Conservation (phyloP, 441 rosid species). For the Flueggea neowawraea region DNA sequence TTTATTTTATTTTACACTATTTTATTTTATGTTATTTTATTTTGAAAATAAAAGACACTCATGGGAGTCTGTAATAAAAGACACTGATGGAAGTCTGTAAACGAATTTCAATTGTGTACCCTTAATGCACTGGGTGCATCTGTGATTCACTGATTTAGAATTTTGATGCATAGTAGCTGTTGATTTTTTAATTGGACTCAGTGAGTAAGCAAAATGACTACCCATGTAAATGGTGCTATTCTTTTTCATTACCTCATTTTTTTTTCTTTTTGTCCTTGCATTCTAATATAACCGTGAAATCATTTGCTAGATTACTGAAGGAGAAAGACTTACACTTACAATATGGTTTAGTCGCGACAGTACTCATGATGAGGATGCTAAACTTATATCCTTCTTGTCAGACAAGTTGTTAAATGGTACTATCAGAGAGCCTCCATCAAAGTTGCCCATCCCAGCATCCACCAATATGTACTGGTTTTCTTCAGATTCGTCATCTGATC, state of each 20-base stretch:
- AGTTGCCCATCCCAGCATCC: conserved; percentile 60
- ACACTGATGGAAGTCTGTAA: too few species aligned
- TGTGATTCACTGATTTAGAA: too few species aligned
- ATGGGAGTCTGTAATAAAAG: too few species aligned
- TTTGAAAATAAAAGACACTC: too few species aligned
- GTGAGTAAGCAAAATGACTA: too few species aligned
- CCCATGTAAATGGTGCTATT: too few species aligned
- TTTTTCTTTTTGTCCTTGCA: not conserved
- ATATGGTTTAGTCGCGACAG: conserved; percentile 87
- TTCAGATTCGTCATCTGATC: conserved; percentile 32
- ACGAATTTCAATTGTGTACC: too few species aligned
- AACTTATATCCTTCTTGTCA: conserved; percentile 64
- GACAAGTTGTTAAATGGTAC: conserved; percentile 18
- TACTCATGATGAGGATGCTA: conserved; percentile 78
- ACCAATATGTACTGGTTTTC: conserved; percentile 82
- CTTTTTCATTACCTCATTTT: not conserved
- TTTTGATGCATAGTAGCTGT: too few species aligned
- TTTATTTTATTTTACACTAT: too few species aligned
- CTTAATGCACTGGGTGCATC: too few species aligned
- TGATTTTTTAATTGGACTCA: too few species aligned
- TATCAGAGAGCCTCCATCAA: conserved; percentile 15
- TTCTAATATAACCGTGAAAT: conserved; percentile 1
- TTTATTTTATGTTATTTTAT: too few species aligned
- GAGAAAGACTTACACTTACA: conserved; percentile 90
- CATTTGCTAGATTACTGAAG: conserved; percentile 52